Base-by-base conservation (phyloP, 1,284 basidiomycete species). In the Trametes hirsuta region DNA sequence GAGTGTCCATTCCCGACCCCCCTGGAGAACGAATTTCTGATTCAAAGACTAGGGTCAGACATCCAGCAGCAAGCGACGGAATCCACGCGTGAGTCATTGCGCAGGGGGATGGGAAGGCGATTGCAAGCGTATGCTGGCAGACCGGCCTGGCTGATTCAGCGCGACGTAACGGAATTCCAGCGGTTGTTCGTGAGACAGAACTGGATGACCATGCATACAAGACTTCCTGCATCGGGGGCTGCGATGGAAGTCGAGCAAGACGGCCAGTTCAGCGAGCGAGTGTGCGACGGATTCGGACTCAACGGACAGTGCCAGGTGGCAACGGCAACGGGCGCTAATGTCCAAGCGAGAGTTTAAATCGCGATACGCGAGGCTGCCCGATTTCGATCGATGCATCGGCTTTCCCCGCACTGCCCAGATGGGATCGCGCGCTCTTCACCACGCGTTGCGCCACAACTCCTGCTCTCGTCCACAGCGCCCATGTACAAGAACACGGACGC, bases 301-400 rank as follows among this genome's bases (percentile, higher is more conserved):
- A 1, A 8, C 30, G 30, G 30, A 30, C 30, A 5, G 30, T 30
- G 30, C 30, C 30, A 59, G 54, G 47, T 65, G 60, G 60, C 63
- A 58, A 48, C 39, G 36, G 44, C 46, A 2, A 18, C n/a, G 14
- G 39, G 12, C 39, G 39, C 14, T 12, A 15, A 15, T 42, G 36
- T 52, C 47, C 47, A 46, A 51, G 55, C 47, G 44, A n/a, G 25
- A 35, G 47, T 41, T 37, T 18, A 30, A 48, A 60, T 62, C 64
- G 58, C 58, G 60, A 65, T 62, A 60, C 53, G 53, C 64, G 61
- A 58, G 48, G 39, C 8, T 14, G 11, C 55, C 40, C 25, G 52
- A 62, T 62, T 52, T 30, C 58, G 61, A 65, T 65, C 55, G 55
- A 61, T 58, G 46, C 50, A 55, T 58, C 60, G 64, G 60, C 55